Evolutionary conservation across 495 filamentous ascomycete species (phyloP), one percentile per base, ranked within the genome.

Genomic region (Pyronema omphalodes): DNA sequence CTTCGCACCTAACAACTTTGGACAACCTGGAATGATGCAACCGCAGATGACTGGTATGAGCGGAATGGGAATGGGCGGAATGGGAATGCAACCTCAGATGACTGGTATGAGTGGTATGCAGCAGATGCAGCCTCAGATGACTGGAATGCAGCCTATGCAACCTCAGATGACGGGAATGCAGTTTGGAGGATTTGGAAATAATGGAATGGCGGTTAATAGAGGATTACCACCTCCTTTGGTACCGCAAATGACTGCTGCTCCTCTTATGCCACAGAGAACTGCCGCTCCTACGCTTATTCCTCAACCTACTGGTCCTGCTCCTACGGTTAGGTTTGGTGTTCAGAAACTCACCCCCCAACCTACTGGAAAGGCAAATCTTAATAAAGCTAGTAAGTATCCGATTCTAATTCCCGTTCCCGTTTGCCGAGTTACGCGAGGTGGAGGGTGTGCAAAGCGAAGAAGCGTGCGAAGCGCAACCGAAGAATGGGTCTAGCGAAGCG

Each of bases 281-380:
- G 60, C 55, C 6, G 49, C 58, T 47, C 58, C 52, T 34, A 64
- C 69, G 58, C 70, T 98, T 54, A 67, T 79, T 46, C 80, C 91
- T 35, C 91, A 98, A 67, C 82, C 88, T 73, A 98, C 91, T 2
- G 91, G 91, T 0, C 93, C 91, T n/a, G 70, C 91, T 35, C 91
- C 91, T 34, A 79, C 87, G 14, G 77, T 98, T 15, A 73, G 87
- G 57, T 98, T 98, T 62, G 91, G 91, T 18, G 82, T 94, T 58
- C 69, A 69, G 67, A 88, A 85, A 65, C 69, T 96, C 61, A 76
- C 77, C 55, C 84, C 88, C 34, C 91, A 98, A 71, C 76, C 88
- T 18, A 98, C 91, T 23, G 93, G 91, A 60, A 80, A 81, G 73
- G 91, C 91, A 52, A 94, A 96, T 66, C 74, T 96, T 59, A 71